phyloP scores from a whole-genome alignment of 2,329 filamentous ascomycete species.

The Claviceps monticola region DNA sequence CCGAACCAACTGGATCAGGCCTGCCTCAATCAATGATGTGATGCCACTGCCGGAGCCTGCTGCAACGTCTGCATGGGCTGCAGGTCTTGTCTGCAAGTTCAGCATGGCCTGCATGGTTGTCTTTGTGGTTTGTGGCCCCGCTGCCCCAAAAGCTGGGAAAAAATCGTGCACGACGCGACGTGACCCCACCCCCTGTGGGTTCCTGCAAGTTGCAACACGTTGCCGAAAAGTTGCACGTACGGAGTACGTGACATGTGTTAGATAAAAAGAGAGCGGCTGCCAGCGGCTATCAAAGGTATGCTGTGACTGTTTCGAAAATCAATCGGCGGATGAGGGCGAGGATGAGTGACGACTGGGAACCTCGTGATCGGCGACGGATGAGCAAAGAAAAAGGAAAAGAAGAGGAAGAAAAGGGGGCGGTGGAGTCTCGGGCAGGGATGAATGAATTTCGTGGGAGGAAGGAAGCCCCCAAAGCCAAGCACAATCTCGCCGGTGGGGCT shows the following conservation, averaged over 20 bases:
- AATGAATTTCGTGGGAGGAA: background rate
- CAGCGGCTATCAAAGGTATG: background rate
- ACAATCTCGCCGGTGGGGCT: conserved; percentile 8
- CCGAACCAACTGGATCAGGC: background rate
- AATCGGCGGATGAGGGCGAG: too few relatives aligned
- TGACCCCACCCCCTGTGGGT: background rate
- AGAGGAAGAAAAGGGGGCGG: background rate
- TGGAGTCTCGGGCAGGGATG: background rate
- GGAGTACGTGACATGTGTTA: too few relatives aligned
- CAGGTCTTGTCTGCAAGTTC: too few relatives aligned
- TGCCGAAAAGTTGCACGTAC: background rate
- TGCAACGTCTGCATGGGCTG: too few relatives aligned
- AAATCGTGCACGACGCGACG: background rate
- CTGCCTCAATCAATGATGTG: background rate
- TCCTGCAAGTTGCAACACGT: background rate
- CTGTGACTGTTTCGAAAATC: too few relatives aligned
- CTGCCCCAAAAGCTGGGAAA: background rate
- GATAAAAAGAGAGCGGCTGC: background rate
- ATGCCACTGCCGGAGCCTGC: too few relatives aligned
- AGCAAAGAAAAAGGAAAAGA: background rate
- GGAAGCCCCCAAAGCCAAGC: background rate
- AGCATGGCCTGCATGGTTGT: background rate
- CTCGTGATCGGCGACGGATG: too few relatives aligned
- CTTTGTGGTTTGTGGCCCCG: background rate
- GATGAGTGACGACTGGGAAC: too few relatives aligned